Conservation (phyloP, 306 rosid genomes). For the Pyrus pyrifolia region DNA sequence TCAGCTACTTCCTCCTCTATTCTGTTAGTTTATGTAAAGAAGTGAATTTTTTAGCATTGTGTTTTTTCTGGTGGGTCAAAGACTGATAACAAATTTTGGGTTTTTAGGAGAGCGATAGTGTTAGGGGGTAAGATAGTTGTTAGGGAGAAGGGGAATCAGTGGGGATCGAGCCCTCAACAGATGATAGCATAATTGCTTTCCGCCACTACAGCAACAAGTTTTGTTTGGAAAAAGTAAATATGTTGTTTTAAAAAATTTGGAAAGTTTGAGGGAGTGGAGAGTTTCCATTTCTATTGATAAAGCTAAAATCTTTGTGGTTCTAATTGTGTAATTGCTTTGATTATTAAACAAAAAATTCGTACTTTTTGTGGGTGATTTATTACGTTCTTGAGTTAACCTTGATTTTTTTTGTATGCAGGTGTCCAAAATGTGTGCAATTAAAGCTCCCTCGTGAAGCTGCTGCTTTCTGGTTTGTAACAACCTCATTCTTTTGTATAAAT, state of each 20-base stretch:
- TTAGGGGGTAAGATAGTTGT: no score
- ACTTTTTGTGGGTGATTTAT: background rate
- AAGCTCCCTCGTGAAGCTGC: slow-evolving; percentile 86
- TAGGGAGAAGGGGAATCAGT: no score
- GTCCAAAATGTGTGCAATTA: slow-evolving; percentile 87
- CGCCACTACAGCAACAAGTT: background rate
- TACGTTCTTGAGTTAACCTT: background rate
- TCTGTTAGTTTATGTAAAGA: background rate
- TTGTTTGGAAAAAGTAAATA: background rate
- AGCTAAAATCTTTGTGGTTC: background rate
- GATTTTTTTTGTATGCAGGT: slow-evolving; percentile 30
- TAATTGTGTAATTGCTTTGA: background rate
- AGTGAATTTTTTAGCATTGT: background rate
- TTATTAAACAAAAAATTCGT: background rate
- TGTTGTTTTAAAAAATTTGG: background rate
- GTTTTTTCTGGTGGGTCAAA: background rate
- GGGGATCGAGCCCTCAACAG: no score
- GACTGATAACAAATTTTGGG: background rate
- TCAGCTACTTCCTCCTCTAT: background rate
- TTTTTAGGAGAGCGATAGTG: no score
- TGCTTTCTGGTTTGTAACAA: slow-evolving; percentile 79
- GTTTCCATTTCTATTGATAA: background rate
- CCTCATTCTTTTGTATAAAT: slow-evolving; percentile 3
- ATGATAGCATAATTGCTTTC: no score
- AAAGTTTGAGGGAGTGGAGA: background rate